Base-by-base conservation (phyloP, 1,284 basidiomycete species). In the Albatrellus sp. region DNA sequence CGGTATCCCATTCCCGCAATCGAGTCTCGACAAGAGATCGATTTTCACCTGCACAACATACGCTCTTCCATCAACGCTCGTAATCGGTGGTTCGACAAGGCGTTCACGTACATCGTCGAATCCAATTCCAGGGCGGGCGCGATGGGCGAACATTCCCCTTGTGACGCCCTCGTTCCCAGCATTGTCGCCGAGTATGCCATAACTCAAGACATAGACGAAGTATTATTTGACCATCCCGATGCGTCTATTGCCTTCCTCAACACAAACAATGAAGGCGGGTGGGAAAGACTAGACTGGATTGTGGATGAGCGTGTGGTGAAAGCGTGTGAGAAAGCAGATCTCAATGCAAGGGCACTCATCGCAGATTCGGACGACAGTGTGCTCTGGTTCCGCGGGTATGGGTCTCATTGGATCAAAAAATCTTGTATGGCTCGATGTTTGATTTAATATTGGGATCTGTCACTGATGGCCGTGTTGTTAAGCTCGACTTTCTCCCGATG, bases 71-170 rank as follows among this genome's bases (percentile, higher is more conserved):
- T 70, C 48, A 79, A 78, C 46, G 78, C 80, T 2, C 71, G 75
- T 45, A 97, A 98, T 58, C 73, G 94, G 38, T 97, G 91, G 78
- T 90, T 85, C 61, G 94, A 98, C 69, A 98, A 98, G 66, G 75
- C 85, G 2, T 75, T 88, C 37, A 80, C 80, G 5, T 64, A 97
- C 46, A 74, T 88, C 40, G 80, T 98, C 35, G 92, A 97, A 63
- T 80, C 82, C 11, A 89, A 84, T 50, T 82, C 85, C 1, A 79
- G 90, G 36, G 87, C 89, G 2, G 89, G 90, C 33, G 84, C 89
- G 45, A 80, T 81, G 57, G 94, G 94, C 24, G 94, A 98, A 65
- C 93, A 97, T 63, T 89, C 90, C 2, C 86, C 90, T 0, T 83
- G 85, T 46, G 94, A 98, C 53, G 93, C 93, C 1, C 68, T 98